Evolutionary conservation across 495 filamentous ascomycete genomes (phyloP).

Genomic region (Evansstolkia leycettana): DNA sequence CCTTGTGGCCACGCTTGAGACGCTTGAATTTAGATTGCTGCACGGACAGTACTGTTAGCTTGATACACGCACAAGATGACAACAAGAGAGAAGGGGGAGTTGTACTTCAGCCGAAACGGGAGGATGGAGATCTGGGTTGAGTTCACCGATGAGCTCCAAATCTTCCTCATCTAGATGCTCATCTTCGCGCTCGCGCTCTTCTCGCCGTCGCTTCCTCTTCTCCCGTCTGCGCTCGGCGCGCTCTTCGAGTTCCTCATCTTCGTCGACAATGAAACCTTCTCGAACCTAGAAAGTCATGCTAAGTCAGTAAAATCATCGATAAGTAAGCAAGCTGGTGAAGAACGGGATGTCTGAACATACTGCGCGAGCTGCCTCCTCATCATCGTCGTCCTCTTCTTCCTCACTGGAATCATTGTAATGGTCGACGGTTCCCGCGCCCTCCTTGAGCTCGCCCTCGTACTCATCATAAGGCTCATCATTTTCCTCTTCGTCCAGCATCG

Average conservation of each 20-base stretch:
- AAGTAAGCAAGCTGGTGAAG: slow-evolving; percentile 1
- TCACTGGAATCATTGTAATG: slow-evolving; percentile 75
- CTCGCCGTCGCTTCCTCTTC: slow-evolving; percentile 56
- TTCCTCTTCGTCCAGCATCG: slow-evolving; percentile 80
- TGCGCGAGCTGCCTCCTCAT: slow-evolving; percentile 58
- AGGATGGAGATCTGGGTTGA: slow-evolving; percentile 54
- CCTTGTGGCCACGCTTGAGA: slow-evolving; percentile 82
- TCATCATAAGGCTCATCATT: slow-evolving; percentile 82
- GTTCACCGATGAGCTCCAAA: slow-evolving; percentile 82
- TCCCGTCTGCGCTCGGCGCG: slow-evolving; percentile 49
- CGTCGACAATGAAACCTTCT: slow-evolving; percentile 93
- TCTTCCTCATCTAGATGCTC: slow-evolving; percentile 91
- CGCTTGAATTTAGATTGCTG: slow-evolving; percentile 81
- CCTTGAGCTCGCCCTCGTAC: slow-evolving; percentile 46
- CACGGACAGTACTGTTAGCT: slow-evolving; percentile 5
- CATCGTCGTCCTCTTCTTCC: slow-evolving; percentile 93
- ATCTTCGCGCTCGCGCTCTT: slow-evolving; percentile 71
- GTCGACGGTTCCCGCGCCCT: slow-evolving; percentile 29
- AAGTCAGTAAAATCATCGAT: slow-evolving; percentile 2
- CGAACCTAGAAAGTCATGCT: slow-evolving; percentile 44
- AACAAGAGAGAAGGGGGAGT: neutral
- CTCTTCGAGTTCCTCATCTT: slow-evolving; percentile 69
- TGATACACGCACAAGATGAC: neutral
- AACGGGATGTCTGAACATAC: slow-evolving; percentile 14
- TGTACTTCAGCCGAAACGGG: slow-evolving; percentile 50